phyloP scores from a whole-genome alignment of 2,329 filamentous ascomycete species.

The Pseudogymnoascus verrucosus region DNA sequence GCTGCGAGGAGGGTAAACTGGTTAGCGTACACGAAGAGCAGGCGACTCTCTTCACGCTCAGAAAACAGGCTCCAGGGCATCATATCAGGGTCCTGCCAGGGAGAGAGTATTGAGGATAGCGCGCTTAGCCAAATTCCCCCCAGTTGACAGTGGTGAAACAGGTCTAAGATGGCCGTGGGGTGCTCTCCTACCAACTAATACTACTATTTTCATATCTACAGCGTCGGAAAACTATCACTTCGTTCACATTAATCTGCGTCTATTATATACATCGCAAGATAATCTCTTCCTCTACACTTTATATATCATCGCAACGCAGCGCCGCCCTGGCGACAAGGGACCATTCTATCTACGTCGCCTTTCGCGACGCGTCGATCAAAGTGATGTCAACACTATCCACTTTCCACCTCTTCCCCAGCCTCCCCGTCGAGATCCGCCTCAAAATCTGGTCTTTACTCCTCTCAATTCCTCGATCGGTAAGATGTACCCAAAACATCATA shows the following conservation, averaged over 20 bases:
- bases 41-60: not conserved
- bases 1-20: not conserved
- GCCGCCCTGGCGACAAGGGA: not conserved
- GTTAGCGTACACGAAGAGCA: not conserved
- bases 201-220: not conserved
- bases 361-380: not conserved
- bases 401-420: slow-evolving; percentile 22
- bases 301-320: not conserved
- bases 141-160: not conserved
- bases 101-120: not conserved
- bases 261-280: not conserved
- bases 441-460: slow-evolving; percentile 21
- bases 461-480: slow-evolving; percentile 15
- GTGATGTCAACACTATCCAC: slow-evolving; percentile 10
- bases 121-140: not conserved
- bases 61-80: not conserved
- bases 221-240: not conserved
- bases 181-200: not conserved
- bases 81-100: not conserved
- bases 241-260: not conserved
- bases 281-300: not conserved
- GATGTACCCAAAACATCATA: slow-evolving; percentile 15
- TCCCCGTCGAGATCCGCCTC: slow-evolving; percentile 24
- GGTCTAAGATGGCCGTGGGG: not conserved
- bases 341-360: not conserved